Evolutionary conservation across 352 stramenopile species (phyloP), one percentile per base, ranked within the genome.

Genomic region (Phytophthora colocasiae): DNA sequence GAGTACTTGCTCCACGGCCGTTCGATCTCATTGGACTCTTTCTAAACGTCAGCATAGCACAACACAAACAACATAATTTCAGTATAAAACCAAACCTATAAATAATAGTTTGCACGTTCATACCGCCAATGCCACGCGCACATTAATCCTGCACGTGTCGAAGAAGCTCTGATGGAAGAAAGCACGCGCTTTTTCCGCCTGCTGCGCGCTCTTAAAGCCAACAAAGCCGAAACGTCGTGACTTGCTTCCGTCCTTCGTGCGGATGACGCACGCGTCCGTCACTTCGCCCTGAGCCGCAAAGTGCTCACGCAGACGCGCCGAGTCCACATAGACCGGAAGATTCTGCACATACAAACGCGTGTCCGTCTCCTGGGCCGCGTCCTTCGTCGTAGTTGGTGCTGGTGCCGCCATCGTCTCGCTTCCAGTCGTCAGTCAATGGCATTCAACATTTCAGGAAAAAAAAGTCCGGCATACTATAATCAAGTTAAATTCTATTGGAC

Each of bases 1-100:
- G 91, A 96, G 59, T 97, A 89, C 59, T 95, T 97, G 71, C 87
- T 98, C 91, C 90, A 97, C 14, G 90, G 90, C 2, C 90, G 81
- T 39, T 81, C 74, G 24, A 80, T 85, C 31, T 87, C 72, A 47
- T 80, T 69, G 10, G 75, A 89, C 43, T 96, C 83, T 38, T 66
- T 73, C 69, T 81, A 67, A 36, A 50, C 46, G 56, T 59, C 43
- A 55, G 34, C 6, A 71, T 39, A 38, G 15, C 17, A 71, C 32
- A 17, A 56, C 19, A 66, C 46, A 29, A 66, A 52, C 6, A 49
- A 17, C 47, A n/a, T 19, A 12, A 65, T 52, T 43, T 66, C 26
- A 32, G 39, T 22, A 66, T 39, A 22, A 8, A 38, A 24, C 41
- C 54, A 22, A 32, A 48, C 24, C 2, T 4, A n/a, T n/a, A 58